These are phyloP conservation scores for Chlorella sorokiniana DNA, from an alignment of 139 green algal species.

Conservation along the genomic window DNA sequence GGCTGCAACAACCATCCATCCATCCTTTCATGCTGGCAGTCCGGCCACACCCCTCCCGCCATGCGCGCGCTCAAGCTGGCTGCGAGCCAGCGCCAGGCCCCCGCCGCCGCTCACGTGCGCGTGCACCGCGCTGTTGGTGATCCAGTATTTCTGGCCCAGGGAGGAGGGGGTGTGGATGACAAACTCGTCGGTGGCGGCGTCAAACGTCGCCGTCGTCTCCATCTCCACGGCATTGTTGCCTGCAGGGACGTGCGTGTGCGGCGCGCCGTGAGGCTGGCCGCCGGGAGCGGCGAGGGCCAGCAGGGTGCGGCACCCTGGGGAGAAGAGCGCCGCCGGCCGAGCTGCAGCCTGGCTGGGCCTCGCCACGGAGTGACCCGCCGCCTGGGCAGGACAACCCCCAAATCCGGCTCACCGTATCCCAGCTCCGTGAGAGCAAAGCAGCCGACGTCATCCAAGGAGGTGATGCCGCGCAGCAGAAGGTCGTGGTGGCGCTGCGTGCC, in stretches of 20 bases:
- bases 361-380: too few relatives aligned
- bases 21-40: too few relatives aligned
- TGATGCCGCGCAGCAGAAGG: slow-evolving; percentile 72
- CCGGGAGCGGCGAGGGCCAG: too few relatives aligned
- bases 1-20: too few relatives aligned
- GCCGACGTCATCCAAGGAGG: slow-evolving; percentile 72
- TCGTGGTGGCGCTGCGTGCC: slow-evolving; percentile 80
- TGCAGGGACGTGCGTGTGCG: not conserved
- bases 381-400: too few relatives aligned
- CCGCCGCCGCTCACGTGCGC: slow-evolving; percentile 36
- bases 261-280: not conserved
- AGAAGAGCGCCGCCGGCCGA: too few relatives aligned
- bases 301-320: too few relatives aligned
- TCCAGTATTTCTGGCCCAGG: slow-evolving; percentile 84
- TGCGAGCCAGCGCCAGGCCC: not conserved
- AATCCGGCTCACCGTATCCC: slow-evolving; percentile 73
- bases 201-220: slow-evolving; percentile 83
- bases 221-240: slow-evolving; percentile 96
- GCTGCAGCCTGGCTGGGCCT: too few relatives aligned
- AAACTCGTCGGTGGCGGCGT: slow-evolving; percentile 59
- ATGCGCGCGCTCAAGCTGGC: too few relatives aligned
- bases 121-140: slow-evolving; percentile 89
- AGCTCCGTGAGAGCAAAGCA: slow-evolving; percentile 95
- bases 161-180: slow-evolving; percentile 78
- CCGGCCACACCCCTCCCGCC: too few relatives aligned